phyloP scores from a whole-genome alignment of 164 flowering plant genomes.

The Saururus chinensis region DNA sequence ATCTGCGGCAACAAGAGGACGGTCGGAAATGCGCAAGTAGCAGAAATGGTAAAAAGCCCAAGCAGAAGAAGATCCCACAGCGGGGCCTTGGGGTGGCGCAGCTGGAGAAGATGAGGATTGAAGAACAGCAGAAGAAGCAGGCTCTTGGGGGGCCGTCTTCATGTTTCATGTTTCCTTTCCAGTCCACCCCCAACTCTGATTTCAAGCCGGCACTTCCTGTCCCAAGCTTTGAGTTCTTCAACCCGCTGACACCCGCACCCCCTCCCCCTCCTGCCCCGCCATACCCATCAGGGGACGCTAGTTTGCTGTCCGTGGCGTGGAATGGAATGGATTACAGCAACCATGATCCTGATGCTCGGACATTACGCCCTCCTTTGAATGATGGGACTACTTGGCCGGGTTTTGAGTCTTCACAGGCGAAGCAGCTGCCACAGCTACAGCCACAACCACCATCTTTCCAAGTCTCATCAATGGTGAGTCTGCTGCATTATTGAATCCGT shows the following conservation, averaged over 20 bases:
- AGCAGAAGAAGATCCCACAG: slow-evolving; percentile 63
- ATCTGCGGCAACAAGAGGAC: background rate
- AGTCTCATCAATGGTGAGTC: background rate
- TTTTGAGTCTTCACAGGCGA: no score
- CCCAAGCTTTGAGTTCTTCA: background rate
- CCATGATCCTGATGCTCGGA: background rate
- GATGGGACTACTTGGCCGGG: no score
- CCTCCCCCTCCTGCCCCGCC: no score
- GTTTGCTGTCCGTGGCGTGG: no score
- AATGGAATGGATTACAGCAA: background rate
- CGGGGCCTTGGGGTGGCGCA: slow-evolving; percentile 89
- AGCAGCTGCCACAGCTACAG: background rate
- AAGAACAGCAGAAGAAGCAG: slow-evolving; percentile 36
- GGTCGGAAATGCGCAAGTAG: background rate
- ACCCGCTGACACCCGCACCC: background rate
- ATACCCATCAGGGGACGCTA: background rate
- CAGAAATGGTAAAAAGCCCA: slow-evolving; percentile 22
- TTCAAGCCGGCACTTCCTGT: background rate
- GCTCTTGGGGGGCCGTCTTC: background rate
- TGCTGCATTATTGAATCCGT: no score
- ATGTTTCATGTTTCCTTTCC: background rate
- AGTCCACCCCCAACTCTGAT: background rate
- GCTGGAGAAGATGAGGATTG: slow-evolving; percentile 59
- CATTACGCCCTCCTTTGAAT: no score
- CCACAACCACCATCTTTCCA: background rate